Evolutionary conservation across 1,284 basidiomycete species (phyloP), one percentile per base, ranked within the genome.

Genomic region (Pisolithus thermaeus): DNA sequence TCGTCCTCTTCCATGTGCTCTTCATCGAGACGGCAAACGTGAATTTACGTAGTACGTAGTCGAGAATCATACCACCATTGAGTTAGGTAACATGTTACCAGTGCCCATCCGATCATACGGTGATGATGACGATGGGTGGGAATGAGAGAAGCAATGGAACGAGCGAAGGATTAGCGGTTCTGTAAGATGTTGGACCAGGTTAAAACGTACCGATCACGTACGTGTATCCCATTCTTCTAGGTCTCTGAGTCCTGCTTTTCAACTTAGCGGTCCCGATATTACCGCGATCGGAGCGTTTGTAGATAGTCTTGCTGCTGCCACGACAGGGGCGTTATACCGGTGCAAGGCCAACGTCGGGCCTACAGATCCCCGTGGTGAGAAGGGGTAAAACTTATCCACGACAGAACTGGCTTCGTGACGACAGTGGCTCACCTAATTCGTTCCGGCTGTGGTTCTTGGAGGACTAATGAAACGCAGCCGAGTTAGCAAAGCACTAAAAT

Each of bases 1-100:
- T 96, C 93, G 65, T 96, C 93, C 52, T 93, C 88, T 65, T 97
- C 94, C 92, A 96, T 95, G 65, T 97, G 93, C 62, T 97, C 93
- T 94, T 27, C 12, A 43, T 28, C 4, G 12, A n/a, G 12, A 43
- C 28, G 27, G n/a, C 18, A 18, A 9, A 18, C 6, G 11, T 18
- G 38, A 20, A 7, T 18, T 39, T 11, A 20, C n/a, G n/a, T 18
- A 20, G 37, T 16, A 37, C 12, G 12, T 37, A 38, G n/a, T n/a
- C 4, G n/a, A n/a, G n/a, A 30, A 8, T 8, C 28, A 30, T 30
- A 23, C n/a, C n/a, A 36, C 11, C 28, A 8, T 30, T 8, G 9
- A 30, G 28, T 30, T 3, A 37, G 39, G n/a, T 23, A 23, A 12
- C 39, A 39, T n/a, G 40, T 63, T 41, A 56, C n/a, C n/a, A n/a